These are phyloP conservation scores for Artemisia tridentata DNA, from an alignment of 129 eudicot genomes.

Conservation along the genomic window DNA sequence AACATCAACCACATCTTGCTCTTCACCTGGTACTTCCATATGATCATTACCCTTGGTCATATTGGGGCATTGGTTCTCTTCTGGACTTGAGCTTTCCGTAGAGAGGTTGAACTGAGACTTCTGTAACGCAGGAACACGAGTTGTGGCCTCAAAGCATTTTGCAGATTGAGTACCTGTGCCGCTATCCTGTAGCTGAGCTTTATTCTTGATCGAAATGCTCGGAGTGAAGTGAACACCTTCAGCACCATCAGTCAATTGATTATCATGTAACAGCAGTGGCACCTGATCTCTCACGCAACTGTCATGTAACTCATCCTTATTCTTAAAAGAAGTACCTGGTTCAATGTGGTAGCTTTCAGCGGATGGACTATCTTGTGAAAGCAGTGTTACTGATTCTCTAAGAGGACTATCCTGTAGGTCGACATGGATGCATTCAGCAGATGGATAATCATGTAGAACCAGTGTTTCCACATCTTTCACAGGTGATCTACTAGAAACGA, in stretches of 20 bases:
- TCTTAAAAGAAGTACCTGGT: conserved; percentile 9
- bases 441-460: conserved; percentile 13
- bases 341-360: too few relatives aligned
- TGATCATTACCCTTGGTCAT: conserved; percentile 2
- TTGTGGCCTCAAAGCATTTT: conserved; percentile 14
- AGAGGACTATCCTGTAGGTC: not conserved
- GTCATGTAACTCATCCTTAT: conserved; percentile 10
- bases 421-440: conserved; percentile 17
- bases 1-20: conserved; percentile 26
- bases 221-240: not conserved
- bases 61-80: conserved; percentile 5
- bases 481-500: not conserved
- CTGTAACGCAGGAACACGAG: conserved; percentile 4
- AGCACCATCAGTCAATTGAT: not conserved
- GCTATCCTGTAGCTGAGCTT: conserved; percentile 7
- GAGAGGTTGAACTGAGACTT: conserved; percentile 5
- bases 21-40: conserved; percentile 20
- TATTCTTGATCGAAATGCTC: not conserved
- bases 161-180: not conserved
- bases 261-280: conserved; percentile 7
- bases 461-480: not conserved
- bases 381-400: too few relatives aligned
- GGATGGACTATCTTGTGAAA: too few relatives aligned
- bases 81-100: conserved; percentile 17
- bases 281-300: not conserved